Percentiles rank a stretch among this genome's conserved stretches.
Evolutionary conservation across 1,284 basidiomycete species (phyloP).

Genomic region (Coriolopsis trogii): DNA sequence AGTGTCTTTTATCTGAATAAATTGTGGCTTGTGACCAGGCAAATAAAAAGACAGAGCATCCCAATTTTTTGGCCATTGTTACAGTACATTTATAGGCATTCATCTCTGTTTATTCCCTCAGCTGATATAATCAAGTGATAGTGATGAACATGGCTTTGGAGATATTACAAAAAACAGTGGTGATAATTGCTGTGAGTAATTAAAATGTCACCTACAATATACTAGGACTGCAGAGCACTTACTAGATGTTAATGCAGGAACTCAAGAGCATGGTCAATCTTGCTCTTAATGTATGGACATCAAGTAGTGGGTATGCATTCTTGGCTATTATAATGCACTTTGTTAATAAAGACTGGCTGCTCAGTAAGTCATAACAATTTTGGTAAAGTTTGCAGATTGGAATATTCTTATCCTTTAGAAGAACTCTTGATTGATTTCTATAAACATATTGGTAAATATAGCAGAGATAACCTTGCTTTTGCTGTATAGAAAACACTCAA

Average conservation of each 20-base stretch:
- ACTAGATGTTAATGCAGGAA: background rate
- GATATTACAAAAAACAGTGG: background rate
- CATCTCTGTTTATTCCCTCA: background rate
- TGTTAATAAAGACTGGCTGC: background rate
- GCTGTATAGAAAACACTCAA: background rate
- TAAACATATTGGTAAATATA: background rate
- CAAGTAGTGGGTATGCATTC: background rate
- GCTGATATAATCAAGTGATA: background rate
- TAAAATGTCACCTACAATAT: background rate
- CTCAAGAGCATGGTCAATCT: background rate
- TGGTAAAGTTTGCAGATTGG: background rate
- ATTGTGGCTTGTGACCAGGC: background rate
- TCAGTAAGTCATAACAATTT: background rate
- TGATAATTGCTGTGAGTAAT: background rate
- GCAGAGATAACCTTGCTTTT: background rate
- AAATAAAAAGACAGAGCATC: background rate
- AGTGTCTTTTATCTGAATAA: background rate
- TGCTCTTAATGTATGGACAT: slow-evolving; percentile 1
- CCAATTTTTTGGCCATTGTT: background rate
- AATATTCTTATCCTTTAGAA: background rate
- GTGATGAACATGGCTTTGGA: background rate
- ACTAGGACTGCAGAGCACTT: background rate
- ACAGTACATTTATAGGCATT: background rate
- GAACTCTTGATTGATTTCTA: background rate
- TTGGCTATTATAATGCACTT: background rate